Evolutionary conservation across 2,329 filamentous ascomycete genomes (phyloP).

Genomic region (Arthrobotrys megalospora): DNA sequence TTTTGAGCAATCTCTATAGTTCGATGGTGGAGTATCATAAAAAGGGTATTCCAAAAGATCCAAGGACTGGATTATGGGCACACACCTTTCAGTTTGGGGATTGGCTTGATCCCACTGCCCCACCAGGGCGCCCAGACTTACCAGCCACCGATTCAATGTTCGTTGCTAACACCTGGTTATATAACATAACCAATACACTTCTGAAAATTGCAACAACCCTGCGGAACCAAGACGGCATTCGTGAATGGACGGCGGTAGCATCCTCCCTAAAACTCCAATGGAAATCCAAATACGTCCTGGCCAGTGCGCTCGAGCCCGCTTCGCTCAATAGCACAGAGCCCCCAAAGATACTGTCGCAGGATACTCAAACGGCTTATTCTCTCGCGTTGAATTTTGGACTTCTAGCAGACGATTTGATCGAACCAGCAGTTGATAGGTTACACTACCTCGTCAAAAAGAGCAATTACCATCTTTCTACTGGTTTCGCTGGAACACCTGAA

Average conservation of each 20-base stretch:
- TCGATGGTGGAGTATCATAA: constrained; percentile 69
- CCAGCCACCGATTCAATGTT: constrained; percentile 68
- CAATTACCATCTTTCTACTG: constrained; percentile 68
- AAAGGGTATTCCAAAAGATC: constrained; percentile 66
- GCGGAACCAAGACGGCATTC: constrained; percentile 64
- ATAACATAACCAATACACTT: constrained; percentile 68
- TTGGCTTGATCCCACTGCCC: constrained; percentile 71
- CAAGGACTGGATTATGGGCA: constrained; percentile 68
- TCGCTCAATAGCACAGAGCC: not conserved
- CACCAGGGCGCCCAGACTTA: constrained; percentile 67
- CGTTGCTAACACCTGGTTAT: constrained; percentile 71
- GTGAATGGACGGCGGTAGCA: constrained; percentile 22
- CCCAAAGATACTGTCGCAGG: constrained; percentile 65
- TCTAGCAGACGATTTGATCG: constrained; percentile 57
- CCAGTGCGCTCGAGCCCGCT: not conserved
- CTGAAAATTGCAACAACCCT: constrained; percentile 66
- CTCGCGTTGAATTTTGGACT: constrained; percentile 68
- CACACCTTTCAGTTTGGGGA: constrained; percentile 68
- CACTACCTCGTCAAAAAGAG: constrained; percentile 65
- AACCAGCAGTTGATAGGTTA: constrained; percentile 65
- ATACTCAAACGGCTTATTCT: constrained; percentile 68
- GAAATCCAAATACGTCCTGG: constrained; percentile 35
- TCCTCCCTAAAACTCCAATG: constrained; percentile 29
- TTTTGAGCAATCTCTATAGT: constrained; percentile 68
- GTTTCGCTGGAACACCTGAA: constrained; percentile 70